A percentile compares a stretch with the other conserved stretches of the same genome.
These are phyloP conservation scores for Phallus indusiatus DNA, from an alignment of 768 basidiomycete genomes.

Conservation along the genomic window DNA sequence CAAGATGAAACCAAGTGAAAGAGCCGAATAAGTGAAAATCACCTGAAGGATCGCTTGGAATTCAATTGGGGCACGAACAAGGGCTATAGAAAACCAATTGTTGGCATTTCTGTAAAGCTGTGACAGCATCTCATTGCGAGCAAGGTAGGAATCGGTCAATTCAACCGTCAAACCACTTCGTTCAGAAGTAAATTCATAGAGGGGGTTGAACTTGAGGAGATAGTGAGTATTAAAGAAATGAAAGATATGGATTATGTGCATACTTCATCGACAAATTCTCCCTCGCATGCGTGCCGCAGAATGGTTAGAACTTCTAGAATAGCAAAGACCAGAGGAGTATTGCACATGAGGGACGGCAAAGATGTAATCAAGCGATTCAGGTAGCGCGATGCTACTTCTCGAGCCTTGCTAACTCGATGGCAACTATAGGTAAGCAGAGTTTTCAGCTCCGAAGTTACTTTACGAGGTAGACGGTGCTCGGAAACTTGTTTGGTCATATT, in stretches of 20 bases:
- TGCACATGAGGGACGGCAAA: conserved; percentile 93
- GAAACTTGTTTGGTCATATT: conserved; percentile 68
- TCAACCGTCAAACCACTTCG: conserved; percentile 65
- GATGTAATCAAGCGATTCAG: conserved; percentile 78
- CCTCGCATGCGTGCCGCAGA: conserved; percentile 78
- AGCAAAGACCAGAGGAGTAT: conserved; percentile 75
- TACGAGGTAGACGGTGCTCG: conserved; percentile 64
- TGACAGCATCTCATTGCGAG: conserved; percentile 75
- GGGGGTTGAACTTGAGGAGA: conserved; percentile 67
- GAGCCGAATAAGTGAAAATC: background rate
- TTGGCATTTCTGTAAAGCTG: conserved; percentile 66
- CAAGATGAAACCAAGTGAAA: background rate
- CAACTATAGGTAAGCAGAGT: conserved; percentile 70
- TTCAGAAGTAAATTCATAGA: conserved; percentile 74
- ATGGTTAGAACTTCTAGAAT: conserved; percentile 89
- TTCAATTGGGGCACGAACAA: conserved; percentile 85
- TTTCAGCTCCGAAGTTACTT: conserved; percentile 64
- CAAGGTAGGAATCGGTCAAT: conserved; percentile 76
- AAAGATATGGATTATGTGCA: conserved; percentile 11
- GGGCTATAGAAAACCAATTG: conserved; percentile 78
- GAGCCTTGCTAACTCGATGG: conserved; percentile 71
- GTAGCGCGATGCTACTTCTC: conserved; percentile 76
- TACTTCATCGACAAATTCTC: conserved; percentile 88
- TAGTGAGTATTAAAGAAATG: background rate
- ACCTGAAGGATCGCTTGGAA: conserved; percentile 89